Conservation (phyloP, 768 basidiomycete species). For the Auricularia cornea region DNA sequence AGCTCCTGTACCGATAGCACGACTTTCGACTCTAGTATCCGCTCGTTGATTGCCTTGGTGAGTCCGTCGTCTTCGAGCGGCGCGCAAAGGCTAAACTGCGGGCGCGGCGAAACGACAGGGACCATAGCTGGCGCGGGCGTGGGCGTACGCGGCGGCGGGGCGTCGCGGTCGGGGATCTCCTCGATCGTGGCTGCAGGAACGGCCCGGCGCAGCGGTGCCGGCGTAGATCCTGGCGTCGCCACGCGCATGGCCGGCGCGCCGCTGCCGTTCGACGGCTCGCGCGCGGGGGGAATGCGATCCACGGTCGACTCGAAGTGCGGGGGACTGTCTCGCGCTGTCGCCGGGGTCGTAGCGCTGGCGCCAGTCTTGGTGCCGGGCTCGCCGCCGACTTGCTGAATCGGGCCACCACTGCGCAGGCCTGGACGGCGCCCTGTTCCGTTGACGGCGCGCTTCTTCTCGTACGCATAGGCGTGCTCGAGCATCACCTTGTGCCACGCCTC, state of each 20-base stretch:
- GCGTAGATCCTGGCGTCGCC: neutral
- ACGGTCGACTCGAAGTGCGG: neutral
- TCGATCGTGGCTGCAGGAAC: neutral
- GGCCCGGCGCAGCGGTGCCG: neutral
- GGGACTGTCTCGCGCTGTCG: neutral
- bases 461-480: too few relatives aligned
- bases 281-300: neutral
- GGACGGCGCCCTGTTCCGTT: too few relatives aligned
- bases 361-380: neutral
- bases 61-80: neutral
- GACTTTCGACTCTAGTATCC: neutral
- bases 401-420: too few relatives aligned
- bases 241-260: too few relatives aligned
- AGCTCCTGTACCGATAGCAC: neutral
- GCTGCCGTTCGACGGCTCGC: neutral
- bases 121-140: neutral
- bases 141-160: neutral
- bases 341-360: neutral
- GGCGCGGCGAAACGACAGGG: neutral
- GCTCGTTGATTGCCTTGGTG: neutral
- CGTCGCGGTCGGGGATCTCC: neutral
- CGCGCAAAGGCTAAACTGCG: neutral
- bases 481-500: too few relatives aligned
- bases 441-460: too few relatives aligned
- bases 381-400: too few relatives aligned